Conservation (phyloP, 352 stramenopile genomes). For the Thalassiosira livingstoniorum region DNA sequence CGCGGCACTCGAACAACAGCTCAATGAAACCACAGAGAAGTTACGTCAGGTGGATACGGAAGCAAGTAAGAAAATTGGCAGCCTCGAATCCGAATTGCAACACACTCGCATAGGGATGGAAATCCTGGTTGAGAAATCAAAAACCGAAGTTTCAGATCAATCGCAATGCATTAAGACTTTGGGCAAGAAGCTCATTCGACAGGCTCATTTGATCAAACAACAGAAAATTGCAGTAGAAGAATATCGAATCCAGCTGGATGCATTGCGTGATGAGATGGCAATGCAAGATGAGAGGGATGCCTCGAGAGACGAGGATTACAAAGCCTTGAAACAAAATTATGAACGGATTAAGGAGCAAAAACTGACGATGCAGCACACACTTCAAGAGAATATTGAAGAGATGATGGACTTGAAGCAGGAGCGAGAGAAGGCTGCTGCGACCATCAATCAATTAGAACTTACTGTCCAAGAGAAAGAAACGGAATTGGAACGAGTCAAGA, state of each 20-base stretch:
- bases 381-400: constrained; percentile 57
- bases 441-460: constrained; percentile 53
- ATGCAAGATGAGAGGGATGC: constrained; percentile 65
- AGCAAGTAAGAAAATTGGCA: constrained; percentile 41
- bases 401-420: constrained; percentile 52
- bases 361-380: constrained; percentile 35
- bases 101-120: constrained; percentile 27
- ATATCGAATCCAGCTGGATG: constrained; percentile 54
- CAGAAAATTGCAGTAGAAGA: constrained; percentile 41
- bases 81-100: constrained; percentile 39
- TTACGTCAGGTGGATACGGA: constrained; percentile 47
- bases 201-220: constrained; percentile 58
- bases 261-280: constrained; percentile 54
- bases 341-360: constrained; percentile 35
- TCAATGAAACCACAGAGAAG: constrained; percentile 47
- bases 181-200: constrained; percentile 55
- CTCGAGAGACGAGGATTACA: constrained; percentile 31
- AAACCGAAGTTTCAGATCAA: constrained; percentile 38
- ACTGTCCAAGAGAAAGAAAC: constrained; percentile 49
- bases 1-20: constrained; percentile 28
- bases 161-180: constrained; percentile 45
- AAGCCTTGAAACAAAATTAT: constrained; percentile 32
- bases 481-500: constrained; percentile 36
- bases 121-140: constrained; percentile 3
- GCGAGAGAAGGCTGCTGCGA: constrained; percentile 21